Evolutionary conservation across 208 protist species (phyloP).

Genomic region (Zelonia costaricensis): DNA sequence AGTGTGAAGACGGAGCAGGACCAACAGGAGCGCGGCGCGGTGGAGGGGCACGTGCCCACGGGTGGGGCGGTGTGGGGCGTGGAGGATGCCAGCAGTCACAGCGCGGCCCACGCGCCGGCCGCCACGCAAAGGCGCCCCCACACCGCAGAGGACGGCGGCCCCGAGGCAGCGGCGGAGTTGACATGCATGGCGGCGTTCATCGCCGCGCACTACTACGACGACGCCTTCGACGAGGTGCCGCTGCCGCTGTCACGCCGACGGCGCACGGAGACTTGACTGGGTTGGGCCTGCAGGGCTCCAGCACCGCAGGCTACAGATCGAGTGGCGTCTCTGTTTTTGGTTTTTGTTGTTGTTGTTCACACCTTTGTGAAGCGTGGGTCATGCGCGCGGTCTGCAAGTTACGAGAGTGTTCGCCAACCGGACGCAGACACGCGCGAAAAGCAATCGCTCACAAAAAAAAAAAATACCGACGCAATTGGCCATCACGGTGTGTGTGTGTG

Average conservation of each 20-base stretch:
- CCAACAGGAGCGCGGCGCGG: not conserved
- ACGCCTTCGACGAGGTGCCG: constrained; percentile 66
- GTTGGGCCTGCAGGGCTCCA: no score
- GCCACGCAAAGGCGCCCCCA: constrained; percentile 10
- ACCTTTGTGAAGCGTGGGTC: no score
- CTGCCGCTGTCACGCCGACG: constrained; percentile 18
- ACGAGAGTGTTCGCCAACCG: no score
- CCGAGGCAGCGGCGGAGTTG: constrained; percentile 15
- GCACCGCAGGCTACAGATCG: no score
- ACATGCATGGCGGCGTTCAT: constrained; percentile 41
- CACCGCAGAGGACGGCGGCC: not conserved
- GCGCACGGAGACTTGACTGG: not conserved
- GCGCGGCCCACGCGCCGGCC: not conserved
- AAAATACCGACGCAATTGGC: no score
- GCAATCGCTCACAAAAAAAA: no score
- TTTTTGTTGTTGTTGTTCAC: not conserved
- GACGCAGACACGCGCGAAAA: no score
- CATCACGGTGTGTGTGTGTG: no score
- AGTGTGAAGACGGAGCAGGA: not conserved
- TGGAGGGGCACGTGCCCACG: not conserved
- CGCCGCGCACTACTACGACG: constrained; percentile 54
- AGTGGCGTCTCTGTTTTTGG: not conserved
- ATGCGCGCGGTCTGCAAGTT: no score
- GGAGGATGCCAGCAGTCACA: not conserved
- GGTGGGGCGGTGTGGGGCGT: constrained; percentile 15